Base-by-base conservation (phyloP, 1,284 basidiomycete genomes). In the Leccinum pallidistipes region DNA sequence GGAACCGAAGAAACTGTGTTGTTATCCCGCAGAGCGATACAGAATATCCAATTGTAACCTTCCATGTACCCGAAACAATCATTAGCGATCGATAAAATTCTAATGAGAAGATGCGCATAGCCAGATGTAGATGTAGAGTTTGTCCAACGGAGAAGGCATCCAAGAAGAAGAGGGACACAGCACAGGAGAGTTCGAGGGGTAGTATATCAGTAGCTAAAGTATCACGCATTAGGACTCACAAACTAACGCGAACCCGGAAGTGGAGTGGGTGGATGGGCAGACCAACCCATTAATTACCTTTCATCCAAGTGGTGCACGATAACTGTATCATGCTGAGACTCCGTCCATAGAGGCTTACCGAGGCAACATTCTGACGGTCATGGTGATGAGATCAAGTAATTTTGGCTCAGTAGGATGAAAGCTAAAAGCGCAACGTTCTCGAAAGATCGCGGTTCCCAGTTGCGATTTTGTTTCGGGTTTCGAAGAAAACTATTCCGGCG, bases 381-480 rank as follows among this genome's bases (percentile, higher is more conserved):
- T 2, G 21, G 24, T 27, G 38, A 38, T 38, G 38, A 38, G 38
- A 38, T 38, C 38, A 38, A 38, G 38, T 38, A 0, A 38, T 11
- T 38, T 36, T 0, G 12, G 34, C 12, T 36, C 34, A 6, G 6
- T 36, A 14, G 34, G 34, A 14, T 36, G 34, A 36, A 36, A n/a
- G 12, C 16, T n/a, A 12, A n/a, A 40, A n/a, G 16, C 2, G 8
- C n/a, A 3, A n/a, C 38, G 16, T 40, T 40, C 38, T 40, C 8
- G 0, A 38, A 16, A 0, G 14, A 9, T 38, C 14, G 1, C 14
- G 3, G 38, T 38, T 9, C 0, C 38, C 16, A n/a, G 8, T 5
- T 40, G 38, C 38, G 0, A 16, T 40, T 40, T 40, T 40, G 7
- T 40, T 40, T 40, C 38, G 8, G 16, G 0, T n/a, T 40, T 40